Conservation (phyloP, 202 grass and related monocot species). For the Zoysia matrella region DNA sequence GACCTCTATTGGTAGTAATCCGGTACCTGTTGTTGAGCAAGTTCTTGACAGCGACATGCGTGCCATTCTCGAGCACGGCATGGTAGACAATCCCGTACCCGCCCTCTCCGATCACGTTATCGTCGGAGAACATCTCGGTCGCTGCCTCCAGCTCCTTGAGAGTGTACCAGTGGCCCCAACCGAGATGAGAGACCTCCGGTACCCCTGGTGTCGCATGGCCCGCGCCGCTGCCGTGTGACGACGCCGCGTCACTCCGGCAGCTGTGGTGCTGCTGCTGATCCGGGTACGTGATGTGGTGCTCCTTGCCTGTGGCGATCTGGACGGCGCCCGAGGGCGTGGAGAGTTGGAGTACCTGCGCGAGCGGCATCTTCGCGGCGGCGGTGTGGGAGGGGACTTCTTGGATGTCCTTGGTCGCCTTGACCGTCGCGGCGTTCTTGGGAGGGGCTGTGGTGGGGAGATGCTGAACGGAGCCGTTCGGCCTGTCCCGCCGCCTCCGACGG, state of each 20-base stretch:
- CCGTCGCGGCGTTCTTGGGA: constrained; percentile 40
- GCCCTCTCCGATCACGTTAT: too few relatives aligned
- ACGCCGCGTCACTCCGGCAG: constrained; percentile 51
- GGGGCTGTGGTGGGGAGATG: constrained; percentile 43
- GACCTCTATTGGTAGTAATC: too few relatives aligned
- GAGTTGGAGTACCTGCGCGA: constrained; percentile 46
- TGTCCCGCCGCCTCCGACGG: constrained; percentile 47
- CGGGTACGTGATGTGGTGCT: constrained; percentile 55
- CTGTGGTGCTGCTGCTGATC: constrained; percentile 51
- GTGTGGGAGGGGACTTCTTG: constrained; percentile 51
- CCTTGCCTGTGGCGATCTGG: constrained; percentile 57
- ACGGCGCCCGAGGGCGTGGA: constrained; percentile 40
- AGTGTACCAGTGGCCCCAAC: not conserved
- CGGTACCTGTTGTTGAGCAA: too few relatives aligned
- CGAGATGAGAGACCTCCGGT: constrained; percentile 82
- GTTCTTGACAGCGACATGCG: constrained; percentile 58
- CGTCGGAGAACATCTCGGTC: too few relatives aligned
- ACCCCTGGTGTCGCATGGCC: constrained; percentile 42
- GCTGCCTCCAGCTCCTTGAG: too few relatives aligned
- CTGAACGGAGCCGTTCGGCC: constrained; percentile 33
- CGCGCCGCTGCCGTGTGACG: constrained; percentile 45
- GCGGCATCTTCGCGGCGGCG: constrained; percentile 44
- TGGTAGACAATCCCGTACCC: constrained; percentile 90
- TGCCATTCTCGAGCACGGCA: constrained; percentile 74
- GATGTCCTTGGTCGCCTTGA: constrained; percentile 56